phyloP scores from a whole-genome alignment of 305 asterid species.

The Ruellia speciosa region DNA sequence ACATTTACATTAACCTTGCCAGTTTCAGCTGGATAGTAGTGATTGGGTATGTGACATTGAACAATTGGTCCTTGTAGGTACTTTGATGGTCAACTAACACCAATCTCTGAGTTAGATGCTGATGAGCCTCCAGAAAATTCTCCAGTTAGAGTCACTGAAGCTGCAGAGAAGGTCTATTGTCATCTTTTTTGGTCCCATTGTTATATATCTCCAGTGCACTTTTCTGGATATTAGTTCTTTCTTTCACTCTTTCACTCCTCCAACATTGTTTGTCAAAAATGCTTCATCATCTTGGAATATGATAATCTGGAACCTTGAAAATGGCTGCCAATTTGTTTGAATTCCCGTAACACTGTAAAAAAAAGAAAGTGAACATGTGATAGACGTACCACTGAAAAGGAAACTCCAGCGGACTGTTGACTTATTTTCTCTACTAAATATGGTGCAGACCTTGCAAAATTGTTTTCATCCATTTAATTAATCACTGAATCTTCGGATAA shows the following conservation, averaged over 20 bases:
- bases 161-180: constrained; percentile 66
- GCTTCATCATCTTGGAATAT: constrained; percentile 5
- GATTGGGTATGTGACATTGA: constrained; percentile 1
- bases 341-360: not conserved
- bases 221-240: constrained; percentile 7
- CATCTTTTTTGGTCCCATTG: constrained; percentile 2
- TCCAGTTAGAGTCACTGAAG: constrained; percentile 49
- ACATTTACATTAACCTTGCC: not conserved
- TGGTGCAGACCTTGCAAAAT: constrained; percentile 1
- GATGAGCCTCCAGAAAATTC: constrained; percentile 48
- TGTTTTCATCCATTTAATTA: not conserved
- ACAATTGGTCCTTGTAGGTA: constrained; percentile 40
- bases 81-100: constrained; percentile 74
- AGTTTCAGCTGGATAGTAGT: not conserved
- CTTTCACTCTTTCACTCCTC: constrained; percentile 4
- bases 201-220: constrained; percentile 7
- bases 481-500: not conserved
- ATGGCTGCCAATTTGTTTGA: not conserved
- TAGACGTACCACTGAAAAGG: not conserved
- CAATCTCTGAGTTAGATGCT: constrained; percentile 48
- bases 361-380: not conserved
- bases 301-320: not conserved
- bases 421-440: not conserved
- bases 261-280: constrained; percentile 7
- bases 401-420: too few species aligned